phyloP scores from a whole-genome alignment of 2,329 filamentous ascomycete genomes.

The Fusarium siculi region DNA sequence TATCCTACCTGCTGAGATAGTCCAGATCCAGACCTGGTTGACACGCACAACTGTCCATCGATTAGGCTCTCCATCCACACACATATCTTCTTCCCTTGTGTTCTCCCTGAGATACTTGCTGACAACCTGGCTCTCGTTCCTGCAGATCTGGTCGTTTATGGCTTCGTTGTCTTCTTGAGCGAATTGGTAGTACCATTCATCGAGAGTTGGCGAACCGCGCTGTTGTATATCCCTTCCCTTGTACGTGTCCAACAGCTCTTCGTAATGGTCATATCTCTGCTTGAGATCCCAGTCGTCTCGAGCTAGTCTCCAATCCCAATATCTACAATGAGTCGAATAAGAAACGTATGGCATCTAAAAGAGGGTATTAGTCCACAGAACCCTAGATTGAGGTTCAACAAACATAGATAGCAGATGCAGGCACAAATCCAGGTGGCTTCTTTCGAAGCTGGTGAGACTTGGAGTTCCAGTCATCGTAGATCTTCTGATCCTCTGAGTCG shows the following conservation, averaged over 20 bases:
- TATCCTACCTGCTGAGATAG: neutral
- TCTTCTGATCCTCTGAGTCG: neutral
- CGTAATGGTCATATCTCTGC: accelerated
- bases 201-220: neutral
- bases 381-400: accelerated
- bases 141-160: accelerated
- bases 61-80: neutral
- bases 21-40: constrained; percentile 5
- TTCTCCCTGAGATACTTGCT: neutral
- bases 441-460: neutral
- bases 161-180: neutral
- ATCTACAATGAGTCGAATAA: neutral
- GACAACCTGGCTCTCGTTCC: neutral
- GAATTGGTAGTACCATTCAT: constrained; percentile 7
- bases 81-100: too few species aligned
- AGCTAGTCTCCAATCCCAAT: neutral
- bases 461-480: too few species aligned
- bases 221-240: neutral
- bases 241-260: accelerated
- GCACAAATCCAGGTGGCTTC: neutral
- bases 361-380: accelerated
- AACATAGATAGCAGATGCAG: neutral
- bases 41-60: neutral
- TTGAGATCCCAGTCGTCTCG: accelerated
- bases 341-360: neutral